These are phyloP conservation scores for Penicillium paradoxum DNA, from an alignment of 495 filamentous ascomycete species.

Conservation along the genomic window DNA sequence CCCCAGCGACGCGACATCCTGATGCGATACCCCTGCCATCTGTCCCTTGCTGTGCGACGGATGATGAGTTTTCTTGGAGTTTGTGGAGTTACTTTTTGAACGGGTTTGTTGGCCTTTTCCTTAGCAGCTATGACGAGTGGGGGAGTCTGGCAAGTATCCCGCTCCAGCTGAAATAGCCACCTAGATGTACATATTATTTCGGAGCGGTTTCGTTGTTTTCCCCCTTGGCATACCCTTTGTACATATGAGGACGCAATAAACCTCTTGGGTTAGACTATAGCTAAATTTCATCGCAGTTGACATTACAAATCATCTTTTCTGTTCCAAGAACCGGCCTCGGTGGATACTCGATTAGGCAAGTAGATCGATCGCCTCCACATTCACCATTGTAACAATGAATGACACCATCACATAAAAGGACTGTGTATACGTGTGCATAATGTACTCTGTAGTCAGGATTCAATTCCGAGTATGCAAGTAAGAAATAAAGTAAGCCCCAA, in stretches of 20 bases:
- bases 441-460: too few relatives aligned
- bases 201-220: neutral
- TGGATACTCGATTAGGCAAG: neutral
- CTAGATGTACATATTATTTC: constrained; percentile 16
- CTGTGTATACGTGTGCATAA: neutral
- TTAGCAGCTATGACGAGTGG: neutral
- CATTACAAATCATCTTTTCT: neutral
- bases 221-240: constrained; percentile 8
- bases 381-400: constrained; percentile 15
- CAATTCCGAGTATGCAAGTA: too few relatives aligned
- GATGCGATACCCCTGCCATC: constrained; percentile 26
- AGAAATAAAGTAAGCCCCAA: neutral
- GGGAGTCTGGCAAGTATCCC: neutral
- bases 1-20: constrained; percentile 15
- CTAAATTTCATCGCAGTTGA: neutral
- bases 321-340: neutral
- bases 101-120: neutral
- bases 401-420: constrained; percentile 17
- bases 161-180: neutral
- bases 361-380: constrained; percentile 15
- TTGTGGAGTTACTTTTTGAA: constrained; percentile 6
- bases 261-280: constrained; percentile 6
- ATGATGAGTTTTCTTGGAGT: constrained; percentile 15
- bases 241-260: constrained; percentile 18
- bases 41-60: constrained; percentile 3